Conservation (phyloP, 768 basidiomycete genomes). For the Phylloporus scabripes region DNA sequence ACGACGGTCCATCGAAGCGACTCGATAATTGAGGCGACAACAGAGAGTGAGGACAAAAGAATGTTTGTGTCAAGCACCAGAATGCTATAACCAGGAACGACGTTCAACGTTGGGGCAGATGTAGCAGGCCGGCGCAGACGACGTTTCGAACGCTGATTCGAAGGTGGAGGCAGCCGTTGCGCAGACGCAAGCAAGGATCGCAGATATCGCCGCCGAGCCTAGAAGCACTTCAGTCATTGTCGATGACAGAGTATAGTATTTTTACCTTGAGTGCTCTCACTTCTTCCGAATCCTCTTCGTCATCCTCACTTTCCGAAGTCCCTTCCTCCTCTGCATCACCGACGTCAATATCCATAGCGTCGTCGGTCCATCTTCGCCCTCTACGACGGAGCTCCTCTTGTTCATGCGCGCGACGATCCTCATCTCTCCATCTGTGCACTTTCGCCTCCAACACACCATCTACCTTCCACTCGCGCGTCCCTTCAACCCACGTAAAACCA, state of each 20-base stretch:
- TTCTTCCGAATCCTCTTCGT: conserved; percentile 65
- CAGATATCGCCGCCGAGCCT: conserved; percentile 75
- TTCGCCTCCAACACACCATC: conserved; percentile 64
- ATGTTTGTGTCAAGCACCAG: conserved; percentile 96
- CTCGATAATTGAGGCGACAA: conserved; percentile 73
- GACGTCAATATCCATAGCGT: conserved; percentile 67
- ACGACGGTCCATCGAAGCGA: conserved; percentile 81
- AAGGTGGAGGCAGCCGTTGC: conserved; percentile 28
- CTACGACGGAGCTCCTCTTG: conserved; percentile 63
- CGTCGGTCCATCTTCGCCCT: conserved; percentile 59
- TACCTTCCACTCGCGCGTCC: conserved; percentile 56
- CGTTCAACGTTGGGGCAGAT: conserved; percentile 41
- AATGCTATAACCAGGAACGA: conserved; percentile 81
- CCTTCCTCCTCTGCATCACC: conserved; percentile 48
- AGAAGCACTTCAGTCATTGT: conserved; percentile 9
- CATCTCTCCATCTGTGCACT: conserved; percentile 61
- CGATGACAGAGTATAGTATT: conserved; percentile 9
- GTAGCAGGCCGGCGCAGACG: conserved; percentile 25
- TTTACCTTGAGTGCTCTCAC: conserved; percentile 76
- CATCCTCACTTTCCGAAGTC: conserved; percentile 43
- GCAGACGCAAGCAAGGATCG: conserved; percentile 55
- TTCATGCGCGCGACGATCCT: conserved; percentile 60
- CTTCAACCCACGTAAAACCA: conserved; percentile 66
- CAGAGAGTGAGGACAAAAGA: conserved; percentile 72
- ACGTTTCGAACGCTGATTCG: conserved; percentile 26